Evolutionary conservation across 495 filamentous ascomycete species (phyloP), one percentile per base, ranked within the genome.

Genomic region (Immersiella caudata): DNA sequence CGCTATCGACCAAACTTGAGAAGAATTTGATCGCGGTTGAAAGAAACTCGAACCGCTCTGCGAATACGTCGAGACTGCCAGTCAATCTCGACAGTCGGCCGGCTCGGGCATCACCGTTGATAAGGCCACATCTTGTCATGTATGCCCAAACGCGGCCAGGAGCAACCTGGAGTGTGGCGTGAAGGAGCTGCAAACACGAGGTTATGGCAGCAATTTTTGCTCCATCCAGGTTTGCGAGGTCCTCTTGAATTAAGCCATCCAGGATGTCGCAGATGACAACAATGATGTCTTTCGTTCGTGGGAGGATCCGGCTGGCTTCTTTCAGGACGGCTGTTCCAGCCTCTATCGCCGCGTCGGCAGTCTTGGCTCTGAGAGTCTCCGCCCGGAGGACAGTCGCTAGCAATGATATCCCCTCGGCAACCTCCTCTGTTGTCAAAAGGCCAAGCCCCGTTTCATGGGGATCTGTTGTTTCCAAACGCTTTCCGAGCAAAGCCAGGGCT

Each of bases 131-230:
- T 59, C 92, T 84, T 6, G 90, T 85, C 73, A 99, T 86, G 72
- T 94, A 92, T 4, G 93, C 91, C 94, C 94, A 99, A 1, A 97
- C 88, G 65, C 94, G 81, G 54, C 87, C 88, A 4, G 94, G 94
- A 26, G 89, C 80, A n/a, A 96, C 79, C 6, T 83, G 79, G 4
- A 93, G 74, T 11, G 95, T 78, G 21, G 87, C 87, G 66, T 89
- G 83, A 16, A 94, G 83, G 67, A 98, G 97, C 50, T 91, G 90
- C 40, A 93, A 71, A 70, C 92, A 97, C 36, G 88, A 87, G 35
- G 90, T 83, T 25, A 94, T 81, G 35, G 92, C 81, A 7, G 88
- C 83, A 21, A 91, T 80, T 27, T 84, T 85, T 6, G 80, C 67
- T 14, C 83, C 82, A 24, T 85, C 84, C 29, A 77, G 70, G 1